These are phyloP conservation scores for Coemansia sp. DNA, from an alignment of 371 early-diverging fungal species.

Conservation along the genomic window DNA sequence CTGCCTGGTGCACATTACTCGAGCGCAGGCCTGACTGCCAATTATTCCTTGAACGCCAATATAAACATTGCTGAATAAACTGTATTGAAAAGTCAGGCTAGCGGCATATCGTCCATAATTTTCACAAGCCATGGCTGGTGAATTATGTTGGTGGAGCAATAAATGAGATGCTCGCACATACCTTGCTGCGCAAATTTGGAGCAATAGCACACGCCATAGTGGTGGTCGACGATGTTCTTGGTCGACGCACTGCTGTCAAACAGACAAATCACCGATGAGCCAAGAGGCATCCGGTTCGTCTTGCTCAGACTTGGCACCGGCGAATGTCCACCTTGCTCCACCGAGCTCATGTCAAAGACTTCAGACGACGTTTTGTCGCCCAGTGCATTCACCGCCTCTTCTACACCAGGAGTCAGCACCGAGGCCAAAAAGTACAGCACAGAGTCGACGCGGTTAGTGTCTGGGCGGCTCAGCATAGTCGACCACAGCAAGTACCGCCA, in stretches of 20 bases:
- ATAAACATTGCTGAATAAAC: too few relatives aligned
- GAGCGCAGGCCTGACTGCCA: background rate
- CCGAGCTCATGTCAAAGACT: background rate
- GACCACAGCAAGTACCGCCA: constrained; percentile 43
- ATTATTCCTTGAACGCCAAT: too few relatives aligned
- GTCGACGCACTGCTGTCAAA: background rate
- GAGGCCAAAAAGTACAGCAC: constrained; percentile 23
- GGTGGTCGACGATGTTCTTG: constrained; percentile 12
- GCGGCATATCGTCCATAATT: constrained; percentile 15
- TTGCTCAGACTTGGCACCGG: background rate
- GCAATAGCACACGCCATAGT: constrained; percentile 31
- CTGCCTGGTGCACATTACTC: constrained; percentile 24
- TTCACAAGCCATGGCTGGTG: constrained; percentile 31
- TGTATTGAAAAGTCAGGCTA: background rate
- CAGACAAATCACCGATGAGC: background rate
- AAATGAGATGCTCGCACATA: constrained; percentile 29
- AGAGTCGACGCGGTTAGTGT: constrained; percentile 28
- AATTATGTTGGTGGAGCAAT: constrained; percentile 21
- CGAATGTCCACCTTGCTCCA: background rate
- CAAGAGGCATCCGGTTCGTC: background rate
- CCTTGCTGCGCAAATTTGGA: constrained; percentile 7
- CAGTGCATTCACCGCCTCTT: background rate
- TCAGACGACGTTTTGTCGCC: too few relatives aligned
- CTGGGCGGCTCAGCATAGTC: constrained; percentile 22
- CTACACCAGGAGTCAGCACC: constrained; percentile 14